Percentiles rank a stretch among this genome's conserved stretches.
phyloP scores from a whole-genome alignment of 306 rosid genomes.

The Oxytropis ochrocephala region DNA sequence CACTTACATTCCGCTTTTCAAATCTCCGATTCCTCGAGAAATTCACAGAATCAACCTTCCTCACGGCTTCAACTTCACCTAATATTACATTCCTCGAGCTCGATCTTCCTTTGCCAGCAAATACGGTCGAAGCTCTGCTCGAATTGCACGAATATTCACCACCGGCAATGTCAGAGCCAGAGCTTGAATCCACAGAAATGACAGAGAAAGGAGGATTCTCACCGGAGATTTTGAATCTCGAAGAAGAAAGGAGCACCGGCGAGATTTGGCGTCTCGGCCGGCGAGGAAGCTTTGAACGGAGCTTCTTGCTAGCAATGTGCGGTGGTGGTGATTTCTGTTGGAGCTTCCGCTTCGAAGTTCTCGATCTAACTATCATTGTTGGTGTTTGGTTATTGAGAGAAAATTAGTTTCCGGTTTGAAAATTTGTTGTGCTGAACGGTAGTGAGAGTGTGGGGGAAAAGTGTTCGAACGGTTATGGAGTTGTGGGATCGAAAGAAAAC shows the following conservation, averaged over 20 bases:
- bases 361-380: conserved; percentile 41
- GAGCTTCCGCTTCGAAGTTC: conserved; percentile 33
- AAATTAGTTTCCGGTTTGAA: conserved; percentile 6
- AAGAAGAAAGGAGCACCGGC: conserved; percentile 33
- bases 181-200: conserved; percentile 42
- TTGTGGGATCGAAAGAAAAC: conserved; percentile 13
- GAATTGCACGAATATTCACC: conserved; percentile 62
- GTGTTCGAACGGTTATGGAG: conserved; percentile 47
- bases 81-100: conserved; percentile 26
- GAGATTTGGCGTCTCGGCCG: conserved; percentile 52
- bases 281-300: conserved; percentile 62
- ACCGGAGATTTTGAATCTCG: background rate
- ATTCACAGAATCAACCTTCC: background rate
- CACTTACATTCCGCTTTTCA: conserved; percentile 26
- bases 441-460: conserved; percentile 4
- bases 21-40: conserved; percentile 23
- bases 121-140: conserved; percentile 34
- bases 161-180: conserved; percentile 32
- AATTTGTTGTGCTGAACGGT: background rate
- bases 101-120: conserved; percentile 20
- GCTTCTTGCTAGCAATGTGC: conserved; percentile 45
- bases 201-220: conserved; percentile 19
- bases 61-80: background rate
- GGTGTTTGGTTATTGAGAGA: conserved; percentile 9
- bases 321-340: conserved; percentile 14